Conservation (phyloP, 768 basidiomycete species). For the Panus rudis region DNA sequence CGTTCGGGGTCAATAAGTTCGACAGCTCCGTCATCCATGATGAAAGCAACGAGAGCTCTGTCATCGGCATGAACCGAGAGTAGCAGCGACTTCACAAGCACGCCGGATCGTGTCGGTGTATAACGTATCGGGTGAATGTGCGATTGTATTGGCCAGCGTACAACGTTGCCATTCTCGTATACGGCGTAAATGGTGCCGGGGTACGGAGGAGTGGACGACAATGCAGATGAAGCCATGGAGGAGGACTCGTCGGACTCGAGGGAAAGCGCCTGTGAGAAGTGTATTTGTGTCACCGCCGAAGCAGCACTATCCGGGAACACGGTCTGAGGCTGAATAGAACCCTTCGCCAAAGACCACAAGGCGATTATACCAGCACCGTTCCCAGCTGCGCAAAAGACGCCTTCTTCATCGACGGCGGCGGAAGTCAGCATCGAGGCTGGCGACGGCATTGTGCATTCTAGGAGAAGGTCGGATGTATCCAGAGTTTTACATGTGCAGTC, state of each 20-base stretch:
- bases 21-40: slow-evolving; percentile 57
- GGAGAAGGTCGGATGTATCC: slow-evolving; percentile 46
- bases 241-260: not conserved
- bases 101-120: slow-evolving; percentile 34
- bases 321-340: slow-evolving; percentile 29
- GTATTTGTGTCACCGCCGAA: slow-evolving; percentile 43
- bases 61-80: slow-evolving; percentile 42
- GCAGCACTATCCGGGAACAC: slow-evolving; percentile 37
- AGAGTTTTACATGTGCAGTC: slow-evolving; percentile 36
- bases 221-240: slow-evolving; percentile 1
- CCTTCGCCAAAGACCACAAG: slow-evolving; percentile 50
- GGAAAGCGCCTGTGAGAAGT: slow-evolving; percentile 26
- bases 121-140: slow-evolving; percentile 28
- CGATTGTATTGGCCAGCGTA: slow-evolving; percentile 42
- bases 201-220: not conserved
- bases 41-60: slow-evolving; percentile 48
- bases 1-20: slow-evolving; percentile 52
- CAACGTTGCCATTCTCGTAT: slow-evolving; percentile 54
- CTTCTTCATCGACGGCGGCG: slow-evolving; percentile 55
- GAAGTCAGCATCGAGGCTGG: slow-evolving; percentile 46
- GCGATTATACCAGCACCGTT: slow-evolving; percentile 60
- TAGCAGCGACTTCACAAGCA: slow-evolving; percentile 43
- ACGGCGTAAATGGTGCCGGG: slow-evolving; percentile 18
- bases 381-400: slow-evolving; percentile 63
- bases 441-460: slow-evolving; percentile 42